These are phyloP conservation scores for Phytophthora fragariaefolia DNA, from an alignment of 352 stramenopile species.

Conservation along the genomic window DNA sequence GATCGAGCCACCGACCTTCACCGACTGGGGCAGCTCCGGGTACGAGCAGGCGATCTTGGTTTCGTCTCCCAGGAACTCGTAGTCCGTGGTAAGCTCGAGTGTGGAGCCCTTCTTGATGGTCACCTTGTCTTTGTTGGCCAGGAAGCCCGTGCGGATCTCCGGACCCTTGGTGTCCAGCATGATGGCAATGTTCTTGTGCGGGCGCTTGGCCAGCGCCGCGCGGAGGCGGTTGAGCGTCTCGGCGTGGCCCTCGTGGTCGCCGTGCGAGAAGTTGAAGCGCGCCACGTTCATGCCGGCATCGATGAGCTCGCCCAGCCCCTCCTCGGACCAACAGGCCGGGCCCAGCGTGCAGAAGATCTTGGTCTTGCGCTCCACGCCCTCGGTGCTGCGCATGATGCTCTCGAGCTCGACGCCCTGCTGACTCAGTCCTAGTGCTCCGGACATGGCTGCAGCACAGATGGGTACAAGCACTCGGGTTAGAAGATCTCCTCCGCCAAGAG, in stretches of 20 bases:
- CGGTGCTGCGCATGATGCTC: conserved; percentile 46
- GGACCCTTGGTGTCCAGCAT: conserved; percentile 98
- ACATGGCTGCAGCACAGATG: conserved; percentile 32
- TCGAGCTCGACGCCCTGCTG: conserved; percentile 42
- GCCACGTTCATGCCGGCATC: conserved; percentile 96
- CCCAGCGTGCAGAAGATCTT: conserved; percentile 93
- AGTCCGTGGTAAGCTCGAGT: conserved; percentile 69
- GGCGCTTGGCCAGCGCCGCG: conserved; percentile 57
- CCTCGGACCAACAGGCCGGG: conserved; percentile 92
- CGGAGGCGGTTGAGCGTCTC: conserved; percentile 77
- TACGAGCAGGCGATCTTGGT: conserved; percentile 90
- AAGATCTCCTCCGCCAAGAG: not conserved
- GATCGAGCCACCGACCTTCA: conserved; percentile 92
- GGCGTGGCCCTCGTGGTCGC: conserved; percentile 90
- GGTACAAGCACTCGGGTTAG: conserved; percentile 3
- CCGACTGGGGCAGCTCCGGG: conserved; percentile 90
- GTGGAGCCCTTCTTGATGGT: conserved; percentile 67
- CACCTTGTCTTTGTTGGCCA: conserved; percentile 51
- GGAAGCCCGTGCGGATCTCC: conserved; percentile 95
- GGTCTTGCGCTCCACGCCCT: conserved; percentile 59
- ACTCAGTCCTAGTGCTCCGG: conserved; percentile 37
- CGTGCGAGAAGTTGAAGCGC: conserved; percentile 99
- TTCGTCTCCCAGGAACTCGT: conserved; percentile 41
- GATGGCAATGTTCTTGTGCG: conserved; percentile 88
- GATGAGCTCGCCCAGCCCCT: conserved; percentile 90